Percentiles rank a stretch among this genome's conserved stretches.
phyloP scores from a whole-genome alignment of 108 stramenopile genomes.

The Conticribra weissflogii region DNA sequence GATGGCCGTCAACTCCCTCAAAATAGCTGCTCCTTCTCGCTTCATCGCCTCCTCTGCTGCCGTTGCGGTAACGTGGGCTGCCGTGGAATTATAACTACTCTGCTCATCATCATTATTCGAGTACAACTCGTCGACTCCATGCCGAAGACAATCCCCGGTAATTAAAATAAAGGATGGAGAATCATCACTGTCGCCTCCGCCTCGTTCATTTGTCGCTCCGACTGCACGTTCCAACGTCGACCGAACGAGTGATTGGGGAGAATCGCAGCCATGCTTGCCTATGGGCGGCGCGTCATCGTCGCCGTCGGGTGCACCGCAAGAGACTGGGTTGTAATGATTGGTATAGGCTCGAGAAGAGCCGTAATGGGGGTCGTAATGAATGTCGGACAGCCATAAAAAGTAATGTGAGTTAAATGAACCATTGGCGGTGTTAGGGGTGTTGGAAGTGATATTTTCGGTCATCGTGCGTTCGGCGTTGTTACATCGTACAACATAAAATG shows the following conservation, averaged over 20 bases:
- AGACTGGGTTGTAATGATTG: background rate
- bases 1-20: conserved; percentile 4
- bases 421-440: background rate
- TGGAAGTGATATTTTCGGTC: background rate
- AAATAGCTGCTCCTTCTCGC: conserved; percentile 32
- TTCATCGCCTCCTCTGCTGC: conserved; percentile 29
- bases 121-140: conserved; percentile 30
- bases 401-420: background rate
- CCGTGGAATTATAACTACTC: too few relatives aligned
- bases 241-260: conserved; percentile 29
- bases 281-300: conserved; percentile 11
- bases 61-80: background rate
- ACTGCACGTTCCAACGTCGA: conserved; percentile 22
- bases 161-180: conserved; percentile 49
- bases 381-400: conserved; percentile 76
- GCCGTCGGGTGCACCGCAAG: too few relatives aligned
- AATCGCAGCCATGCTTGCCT: conserved; percentile 38
- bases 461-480: too few relatives aligned
- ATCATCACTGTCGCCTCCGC: too few relatives aligned
- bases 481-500: too few relatives aligned
- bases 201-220: background rate
- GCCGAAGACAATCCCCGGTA: conserved; percentile 61
- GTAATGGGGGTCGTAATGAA: conserved; percentile 74
- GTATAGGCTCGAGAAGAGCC: conserved; percentile 42
- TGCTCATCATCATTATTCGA: background rate